Evolutionary conservation across 1,284 basidiomycete genomes (phyloP), one percentile per base, ranked within the genome.

Genomic region (Tetrapyrgos nigripes): DNA sequence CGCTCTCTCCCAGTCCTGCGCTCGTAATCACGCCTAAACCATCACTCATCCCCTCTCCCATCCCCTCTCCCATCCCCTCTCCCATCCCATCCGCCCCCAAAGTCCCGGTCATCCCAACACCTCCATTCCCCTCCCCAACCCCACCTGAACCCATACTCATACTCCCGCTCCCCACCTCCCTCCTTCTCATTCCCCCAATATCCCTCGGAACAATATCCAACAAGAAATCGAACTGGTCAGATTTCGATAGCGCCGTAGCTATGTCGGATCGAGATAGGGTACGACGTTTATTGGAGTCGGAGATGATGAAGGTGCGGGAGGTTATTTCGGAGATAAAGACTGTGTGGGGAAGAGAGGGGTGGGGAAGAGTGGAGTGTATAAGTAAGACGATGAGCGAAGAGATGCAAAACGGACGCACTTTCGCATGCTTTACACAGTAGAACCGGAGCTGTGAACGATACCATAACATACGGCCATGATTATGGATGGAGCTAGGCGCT

Each of bases 261-360:
- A 97, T 95, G 75, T 97, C 96, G 9, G 91, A 87, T 52, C 94
- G 88, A 21, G 94, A 94, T 33, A 97, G 82, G 1, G 95, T 97
- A 19, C 95, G 89, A 19, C 95, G 89, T 74, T 96, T 96, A 75
- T 96, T 92, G 19, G 93, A 90, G 76, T 97, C 93, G 14, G 95
- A 95, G 55, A 96, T 89, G 63, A 97, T 91, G 83, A 94, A 97
- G 0, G 96, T 94, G 37, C 96, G 87, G 2, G 93, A 91, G 1
- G 96, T 97, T 57, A 97, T 91, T 76, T 97, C 95, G 43, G 94
- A 87, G 59, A 97, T 97, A 76, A 97, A 97, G 66, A 97, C 95
- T 97, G 68, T 40, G 13, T 11, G 17, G 19, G 37, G 13, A 40
- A 40, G 37, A 40, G 37, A 5, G 19, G 17, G 13, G 19, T 40